These are phyloP conservation scores for Cucurbita moschata DNA, from an alignment of 306 rosid species.

Conservation along the genomic window DNA sequence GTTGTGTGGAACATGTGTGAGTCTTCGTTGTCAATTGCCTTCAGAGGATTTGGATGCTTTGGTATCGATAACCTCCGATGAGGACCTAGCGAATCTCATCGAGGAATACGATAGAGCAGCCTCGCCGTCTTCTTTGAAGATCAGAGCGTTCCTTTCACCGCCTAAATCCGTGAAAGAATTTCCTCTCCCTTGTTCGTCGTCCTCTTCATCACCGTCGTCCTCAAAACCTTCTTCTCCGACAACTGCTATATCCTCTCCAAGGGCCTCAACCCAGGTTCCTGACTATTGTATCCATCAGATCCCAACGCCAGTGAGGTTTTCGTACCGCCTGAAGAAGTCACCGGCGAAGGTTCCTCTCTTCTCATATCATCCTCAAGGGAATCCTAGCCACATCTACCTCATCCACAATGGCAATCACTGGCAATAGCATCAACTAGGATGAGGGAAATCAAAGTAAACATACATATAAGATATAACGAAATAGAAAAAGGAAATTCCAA, in stretches of 20 bases:
- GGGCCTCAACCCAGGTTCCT: constrained; percentile 8
- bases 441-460: constrained; percentile 6
- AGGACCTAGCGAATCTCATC: constrained; percentile 68
- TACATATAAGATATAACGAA: constrained; percentile 4
- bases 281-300: constrained; percentile 38
- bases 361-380: constrained; percentile 32
- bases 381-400: constrained; percentile 29
- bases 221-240: constrained; percentile 27
- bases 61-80: constrained; percentile 73
- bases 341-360: constrained; percentile 32
- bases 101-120: constrained; percentile 68
- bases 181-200: constrained; percentile 20
- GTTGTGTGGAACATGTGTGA: constrained; percentile 50
- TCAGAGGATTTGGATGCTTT: constrained; percentile 84
- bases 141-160: constrained; percentile 67
- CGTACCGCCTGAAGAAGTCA: constrained; percentile 15
- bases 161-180: constrained; percentile 31
- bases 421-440: constrained; percentile 27
- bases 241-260: constrained; percentile 18
- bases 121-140: constrained; percentile 34
- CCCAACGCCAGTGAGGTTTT: constrained; percentile 18
- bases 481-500: not conserved
- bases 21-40: constrained; percentile 80
- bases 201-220: constrained; percentile 37
- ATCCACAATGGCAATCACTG: constrained; percentile 63